Evolutionary conservation across 2,329 filamentous ascomycete genomes (phyloP), one percentile per base, ranked within the genome.

Genomic region (Aspergillus sp.): DNA sequence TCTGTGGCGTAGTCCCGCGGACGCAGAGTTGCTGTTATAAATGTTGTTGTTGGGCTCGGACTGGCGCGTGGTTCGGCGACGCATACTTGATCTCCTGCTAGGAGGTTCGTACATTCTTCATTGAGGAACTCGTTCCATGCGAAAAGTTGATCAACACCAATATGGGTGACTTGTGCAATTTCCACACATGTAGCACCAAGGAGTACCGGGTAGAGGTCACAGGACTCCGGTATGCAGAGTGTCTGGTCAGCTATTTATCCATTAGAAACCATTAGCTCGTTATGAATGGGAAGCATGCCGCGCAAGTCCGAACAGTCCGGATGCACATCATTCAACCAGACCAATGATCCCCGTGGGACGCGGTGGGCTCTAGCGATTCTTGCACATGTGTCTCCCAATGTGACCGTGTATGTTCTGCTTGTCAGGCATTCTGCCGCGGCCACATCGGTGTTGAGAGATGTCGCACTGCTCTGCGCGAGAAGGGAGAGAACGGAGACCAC

Each of bases 51-150:
- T 3, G 52, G 17, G 0, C 39, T 25, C 7, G 43, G 45, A 25
- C 17, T 17, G 12, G 15, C 17, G 2, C 44, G 33, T 12, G 59
- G 59, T 3, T 49, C 12, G 33, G 37, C 44, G 12, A 61, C 37
- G n/a, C 59, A 61, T 12, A 61, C 27, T 21, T 56, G 37, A 7
- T 61, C 55, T 4, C 59, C 55, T 6, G 49, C 40, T 3, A 45
- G 39, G 14, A 61, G 59, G 55, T 58, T 61, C 7, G 52, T 61
- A 25, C 59, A 61, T 6, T 46, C 56, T 3, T 31, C 12, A 11
- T 58, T 56, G n/a, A 61, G 15, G 35, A 49, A 61, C 3, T 43
- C 19, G 45, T 61, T 61, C 59, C 56, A 61, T 7, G 23, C 31
- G 4, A 52, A 49, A n/a, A 61, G 33, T 3, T 58, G 19, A 6